Conservation (phyloP, 108 stramenopile species). For the Nitzschia palea region DNA sequence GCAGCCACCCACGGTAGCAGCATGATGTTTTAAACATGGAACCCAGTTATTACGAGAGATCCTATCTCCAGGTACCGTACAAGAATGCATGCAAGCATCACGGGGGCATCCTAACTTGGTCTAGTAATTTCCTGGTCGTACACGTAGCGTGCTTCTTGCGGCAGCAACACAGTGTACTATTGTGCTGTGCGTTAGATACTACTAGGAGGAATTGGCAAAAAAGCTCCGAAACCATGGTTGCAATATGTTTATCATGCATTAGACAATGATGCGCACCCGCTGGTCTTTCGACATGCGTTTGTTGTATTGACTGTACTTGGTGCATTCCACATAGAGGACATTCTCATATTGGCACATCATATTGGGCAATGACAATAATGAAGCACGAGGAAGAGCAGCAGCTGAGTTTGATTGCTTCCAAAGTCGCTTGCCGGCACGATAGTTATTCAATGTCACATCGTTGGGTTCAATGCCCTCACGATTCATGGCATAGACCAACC, state of each 20-base stretch:
- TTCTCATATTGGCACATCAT: slow-evolving; percentile 61
- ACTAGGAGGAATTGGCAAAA: too few species aligned
- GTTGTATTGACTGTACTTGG: slow-evolving; percentile 65
- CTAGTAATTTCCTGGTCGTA: too few species aligned
- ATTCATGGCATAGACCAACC: slow-evolving; percentile 74
- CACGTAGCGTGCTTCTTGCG: too few species aligned
- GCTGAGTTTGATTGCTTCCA: background rate
- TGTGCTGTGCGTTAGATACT: too few species aligned
- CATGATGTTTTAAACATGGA: too few species aligned
- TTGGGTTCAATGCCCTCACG: slow-evolving; percentile 68
- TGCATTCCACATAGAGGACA: slow-evolving; percentile 71
- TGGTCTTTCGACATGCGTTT: slow-evolving; percentile 57
- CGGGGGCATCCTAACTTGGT: too few species aligned
- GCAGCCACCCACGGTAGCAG: too few species aligned
- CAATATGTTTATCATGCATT: background rate
- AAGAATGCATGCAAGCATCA: too few species aligned
- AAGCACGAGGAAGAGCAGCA: slow-evolving; percentile 6
- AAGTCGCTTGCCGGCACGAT: slow-evolving; percentile 59
- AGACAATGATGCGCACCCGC: slow-evolving; percentile 77
- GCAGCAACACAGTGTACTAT: too few species aligned
- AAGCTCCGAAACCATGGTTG: too few species aligned
- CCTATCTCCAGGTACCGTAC: too few species aligned
- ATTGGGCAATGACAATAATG: slow-evolving; percentile 25
- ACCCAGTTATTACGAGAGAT: too few species aligned
- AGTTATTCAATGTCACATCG: slow-evolving; percentile 60